Percentiles rank a stretch among this genome's conserved stretches.
phyloP scores from a whole-genome alignment of 2,329 filamentous ascomycete species.

The Arthrobotrys sinensis region DNA sequence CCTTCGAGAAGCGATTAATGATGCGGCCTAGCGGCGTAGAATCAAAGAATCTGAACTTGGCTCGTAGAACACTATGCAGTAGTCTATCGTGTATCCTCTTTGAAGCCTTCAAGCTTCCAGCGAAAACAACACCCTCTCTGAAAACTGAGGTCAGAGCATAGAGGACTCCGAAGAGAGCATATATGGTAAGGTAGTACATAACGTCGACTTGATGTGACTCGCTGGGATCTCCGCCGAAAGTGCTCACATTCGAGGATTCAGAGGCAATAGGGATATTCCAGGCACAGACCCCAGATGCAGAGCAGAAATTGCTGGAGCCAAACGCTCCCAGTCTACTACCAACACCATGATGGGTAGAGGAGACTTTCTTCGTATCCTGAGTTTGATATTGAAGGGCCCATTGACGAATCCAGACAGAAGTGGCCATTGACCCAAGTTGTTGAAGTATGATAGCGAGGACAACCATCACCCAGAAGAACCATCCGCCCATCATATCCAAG shows the following conservation, averaged over 20 bases:
- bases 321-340: constrained; percentile 68
- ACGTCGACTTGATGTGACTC: constrained; percentile 77
- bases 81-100: constrained; percentile 84
- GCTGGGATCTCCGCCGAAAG: constrained; percentile 68
- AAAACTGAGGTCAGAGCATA: constrained; percentile 87
- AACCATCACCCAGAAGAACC: constrained; percentile 92
- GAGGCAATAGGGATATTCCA: constrained; percentile 67
- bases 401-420: constrained; percentile 92
- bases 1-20: constrained; percentile 99
- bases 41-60: constrained; percentile 98
- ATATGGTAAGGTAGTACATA: constrained; percentile 85
- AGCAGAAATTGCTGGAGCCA: constrained; percentile 53
- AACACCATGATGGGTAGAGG: constrained; percentile 52
- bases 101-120: constrained; percentile 90
- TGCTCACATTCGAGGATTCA: constrained; percentile 62
- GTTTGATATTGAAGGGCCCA: constrained; percentile 70
- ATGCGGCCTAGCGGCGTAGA: constrained; percentile 94
- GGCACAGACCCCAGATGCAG: constrained; percentile 70
- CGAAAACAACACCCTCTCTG: constrained; percentile 90
- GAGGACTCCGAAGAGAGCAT: constrained; percentile 82
- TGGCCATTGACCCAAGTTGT: constrained; percentile 87
- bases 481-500: constrained; percentile 89
- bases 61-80: constrained; percentile 84
- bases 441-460: constrained; percentile 82
- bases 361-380: constrained; percentile 30